Evolutionary conservation across 1,139 yeast genomes (phyloP), one percentile per base, ranked within the genome.

Genomic region (Protomyces macrosporus): DNA sequence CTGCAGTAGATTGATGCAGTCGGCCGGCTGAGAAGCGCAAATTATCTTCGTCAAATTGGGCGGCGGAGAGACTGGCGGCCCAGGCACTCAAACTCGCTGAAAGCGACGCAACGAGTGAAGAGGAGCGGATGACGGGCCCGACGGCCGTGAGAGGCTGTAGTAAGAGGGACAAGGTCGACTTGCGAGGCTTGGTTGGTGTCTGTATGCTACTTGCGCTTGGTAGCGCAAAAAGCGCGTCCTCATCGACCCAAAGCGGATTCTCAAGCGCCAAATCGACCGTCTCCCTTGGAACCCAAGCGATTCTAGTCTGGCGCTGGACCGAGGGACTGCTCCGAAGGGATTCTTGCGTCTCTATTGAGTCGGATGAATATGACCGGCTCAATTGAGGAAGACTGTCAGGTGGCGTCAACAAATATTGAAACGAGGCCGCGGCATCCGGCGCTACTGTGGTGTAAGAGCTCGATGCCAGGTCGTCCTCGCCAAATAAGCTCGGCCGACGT

Each of bases 61-160:
- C 34, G 10, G 62, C 54, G 12, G 62, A 30, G 16, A 58, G 14
- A 42, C 62, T 58, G 7, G 55, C 42, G 3, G 62, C 62, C 62
- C 62, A 58, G 3, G 62, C 42, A 30, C 56, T 45, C 52, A 58
- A 42, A 23, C 36, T 40, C 14, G 62, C 39, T 16, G 62, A 58
- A 34, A 58, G 54, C 6, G 45, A 9, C 5, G 62, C 51, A 33
- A 58, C 62, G 5, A 58, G 12, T 30, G 52, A 40, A 23, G 62
- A 58, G 45, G 56, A 48, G 10, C 45, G 42, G 3, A 40, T n/a
- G 6, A 52, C n/a, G 10, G 62, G 62, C 9, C 42, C 55, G 42
- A 58, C 62, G 36, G 52, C 30, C 33, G 42, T 40, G 39, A 58
- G 54, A 7, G 62, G 62, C n/a, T 55, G 16, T n/a, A 58, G n/a